These are phyloP conservation scores for Dalbergia cochinchinensis DNA, from an alignment of 306 rosid species.

Conservation along the genomic window DNA sequence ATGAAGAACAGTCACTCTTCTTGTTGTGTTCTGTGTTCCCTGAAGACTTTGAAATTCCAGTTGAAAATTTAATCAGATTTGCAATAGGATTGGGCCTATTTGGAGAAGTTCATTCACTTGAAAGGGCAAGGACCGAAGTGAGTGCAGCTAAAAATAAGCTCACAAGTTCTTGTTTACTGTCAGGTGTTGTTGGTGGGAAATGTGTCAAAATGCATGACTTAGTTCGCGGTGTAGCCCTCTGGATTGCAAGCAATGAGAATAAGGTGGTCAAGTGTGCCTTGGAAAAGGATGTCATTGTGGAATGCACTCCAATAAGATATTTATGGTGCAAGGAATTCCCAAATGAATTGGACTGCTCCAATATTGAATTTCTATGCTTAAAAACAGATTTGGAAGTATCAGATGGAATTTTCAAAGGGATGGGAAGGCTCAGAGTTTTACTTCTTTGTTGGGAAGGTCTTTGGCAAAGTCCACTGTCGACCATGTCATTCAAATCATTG, in stretches of 20 bases:
- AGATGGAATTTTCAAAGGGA: background rate
- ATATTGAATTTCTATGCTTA: background rate
- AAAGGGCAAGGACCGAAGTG: background rate
- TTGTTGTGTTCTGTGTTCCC: conserved; percentile 33
- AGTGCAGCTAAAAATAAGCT: background rate
- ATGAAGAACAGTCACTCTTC: background rate
- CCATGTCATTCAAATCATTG: background rate
- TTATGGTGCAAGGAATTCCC: background rate
- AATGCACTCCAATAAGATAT: background rate
- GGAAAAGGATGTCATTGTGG: background rate
- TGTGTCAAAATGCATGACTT: conserved; percentile 30
- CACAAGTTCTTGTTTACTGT: background rate
- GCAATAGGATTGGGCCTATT: background rate
- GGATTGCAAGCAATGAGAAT: background rate
- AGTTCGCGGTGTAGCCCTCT: background rate
- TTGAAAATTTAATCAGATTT: background rate
- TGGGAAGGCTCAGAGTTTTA: conserved; percentile 19
- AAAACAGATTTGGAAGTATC: background rate
- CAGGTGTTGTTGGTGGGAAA: background rate
- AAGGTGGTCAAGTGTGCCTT: background rate
- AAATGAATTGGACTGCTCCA: background rate
- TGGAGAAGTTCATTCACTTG: background rate
- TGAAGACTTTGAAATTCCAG: conserved; percentile 22
- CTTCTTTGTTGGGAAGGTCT: background rate
- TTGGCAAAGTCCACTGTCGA: background rate